Conservation (phyloP, 257 asterid species). For the Scutellaria barbata region DNA sequence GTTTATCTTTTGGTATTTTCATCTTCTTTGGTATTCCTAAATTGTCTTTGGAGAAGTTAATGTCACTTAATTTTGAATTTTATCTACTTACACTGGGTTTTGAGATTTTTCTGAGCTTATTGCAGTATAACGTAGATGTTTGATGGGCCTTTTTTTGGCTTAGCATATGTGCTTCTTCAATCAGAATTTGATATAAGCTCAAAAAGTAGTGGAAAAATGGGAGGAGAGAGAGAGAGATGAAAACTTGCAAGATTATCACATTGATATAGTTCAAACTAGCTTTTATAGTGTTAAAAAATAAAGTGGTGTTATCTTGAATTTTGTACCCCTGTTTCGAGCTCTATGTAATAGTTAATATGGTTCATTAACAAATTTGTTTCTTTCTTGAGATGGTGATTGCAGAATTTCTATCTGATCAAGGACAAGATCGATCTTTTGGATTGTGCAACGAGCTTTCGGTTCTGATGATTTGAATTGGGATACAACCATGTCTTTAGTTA, state of each 20-base stretch:
- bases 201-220: neutral
- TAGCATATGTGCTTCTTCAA: slow-evolving; percentile 10
- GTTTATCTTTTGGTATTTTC: neutral
- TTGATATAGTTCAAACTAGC: neutral
- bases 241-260: neutral
- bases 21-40: neutral
- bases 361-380: neutral
- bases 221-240: neutral
- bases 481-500: slow-evolving; percentile 33
- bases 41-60: neutral
- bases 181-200: neutral
- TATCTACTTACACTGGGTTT: neutral
- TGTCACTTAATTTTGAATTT: slow-evolving; percentile 9
- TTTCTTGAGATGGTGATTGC: neutral
- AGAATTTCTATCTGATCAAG: neutral
- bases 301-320: neutral
- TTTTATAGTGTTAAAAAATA: neutral
- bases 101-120: neutral
- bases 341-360: neutral
- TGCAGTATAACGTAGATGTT: neutral
- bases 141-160: neutral
- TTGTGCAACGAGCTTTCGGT: neutral
- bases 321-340: neutral
- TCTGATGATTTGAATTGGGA: neutral
- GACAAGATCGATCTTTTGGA: neutral